Evolutionary conservation across 495 filamentous ascomycete genomes (phyloP).

Genomic region (Xylaria grammica): DNA sequence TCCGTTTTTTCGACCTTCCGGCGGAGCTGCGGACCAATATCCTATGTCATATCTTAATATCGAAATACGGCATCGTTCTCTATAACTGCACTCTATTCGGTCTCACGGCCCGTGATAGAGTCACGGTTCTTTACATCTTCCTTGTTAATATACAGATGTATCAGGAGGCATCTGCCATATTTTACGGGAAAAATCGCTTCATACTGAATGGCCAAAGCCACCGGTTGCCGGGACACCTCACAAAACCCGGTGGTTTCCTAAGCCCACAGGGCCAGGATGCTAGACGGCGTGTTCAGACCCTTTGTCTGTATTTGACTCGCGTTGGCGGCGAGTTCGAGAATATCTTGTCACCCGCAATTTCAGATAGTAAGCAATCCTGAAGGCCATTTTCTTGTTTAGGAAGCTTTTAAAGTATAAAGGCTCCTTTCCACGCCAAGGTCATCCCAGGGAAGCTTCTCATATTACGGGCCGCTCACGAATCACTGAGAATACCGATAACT

Average conservation of each 20-base stretch:
- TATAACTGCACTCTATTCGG: conserved; percentile 29
- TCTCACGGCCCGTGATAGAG: background rate
- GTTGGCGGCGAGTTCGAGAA: conserved; percentile 38
- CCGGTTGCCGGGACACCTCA: conserved; percentile 33
- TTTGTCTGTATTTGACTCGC: conserved; percentile 33
- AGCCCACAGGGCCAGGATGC: conserved; percentile 31
- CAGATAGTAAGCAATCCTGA: conserved; percentile 22
- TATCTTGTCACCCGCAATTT: conserved; percentile 30
- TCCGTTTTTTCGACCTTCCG: conserved; percentile 68
- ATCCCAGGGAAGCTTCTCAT: background rate
- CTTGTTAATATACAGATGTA: conserved; percentile 41
- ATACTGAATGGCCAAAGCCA: conserved; percentile 36
- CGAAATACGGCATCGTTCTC: conserved; percentile 30
- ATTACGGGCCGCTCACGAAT: too few species aligned
- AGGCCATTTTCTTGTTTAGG: conserved; percentile 15
- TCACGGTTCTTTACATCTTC: conserved; percentile 33
- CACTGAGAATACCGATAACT: background rate
- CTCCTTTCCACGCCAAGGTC: background rate
- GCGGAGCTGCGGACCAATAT: conserved; percentile 77
- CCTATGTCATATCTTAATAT: conserved; percentile 46
- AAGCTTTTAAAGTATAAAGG: background rate
- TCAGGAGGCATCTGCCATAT: conserved; percentile 39
- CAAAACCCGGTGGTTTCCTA: conserved; percentile 26
- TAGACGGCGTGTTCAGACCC: conserved; percentile 34
- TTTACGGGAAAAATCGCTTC: conserved; percentile 42